These are phyloP conservation scores for Prunus yedoensis DNA, from an alignment of 331 rosid genomes.

Conservation along the genomic window DNA sequence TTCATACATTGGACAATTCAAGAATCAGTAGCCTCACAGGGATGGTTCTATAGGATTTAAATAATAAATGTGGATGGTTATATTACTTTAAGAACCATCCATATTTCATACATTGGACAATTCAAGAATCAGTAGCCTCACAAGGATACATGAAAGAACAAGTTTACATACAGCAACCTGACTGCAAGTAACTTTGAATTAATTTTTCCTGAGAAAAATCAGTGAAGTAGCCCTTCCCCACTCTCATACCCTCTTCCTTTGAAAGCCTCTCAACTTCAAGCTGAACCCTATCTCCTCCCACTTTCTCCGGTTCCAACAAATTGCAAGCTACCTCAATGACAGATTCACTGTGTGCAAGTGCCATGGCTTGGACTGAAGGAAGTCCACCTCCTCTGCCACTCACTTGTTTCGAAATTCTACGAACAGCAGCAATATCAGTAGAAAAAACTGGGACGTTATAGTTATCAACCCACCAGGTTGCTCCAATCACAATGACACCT, in stretches of 20 bases:
- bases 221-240: constrained; percentile 76
- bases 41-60: too few relatives aligned
- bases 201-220: constrained; percentile 68
- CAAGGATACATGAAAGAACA: background rate
- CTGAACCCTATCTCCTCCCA: constrained; percentile 70
- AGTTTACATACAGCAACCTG: constrained; percentile 12
- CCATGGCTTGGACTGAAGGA: constrained; percentile 85
- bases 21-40: too few relatives aligned
- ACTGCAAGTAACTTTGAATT: constrained; percentile 46
- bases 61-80: too few relatives aligned
- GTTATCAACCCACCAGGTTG: constrained; percentile 86
- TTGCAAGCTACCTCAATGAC: constrained; percentile 87
- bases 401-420: constrained; percentile 58
- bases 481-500: constrained; percentile 77
- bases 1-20: too few relatives aligned
- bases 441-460: constrained; percentile 70
- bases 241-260: constrained; percentile 58
- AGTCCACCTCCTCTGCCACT: constrained; percentile 89
- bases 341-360: constrained; percentile 65
- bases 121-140: background rate
- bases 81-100: background rate
- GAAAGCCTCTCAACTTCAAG: constrained; percentile 70
- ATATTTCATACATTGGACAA: background rate
- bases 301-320: constrained; percentile 69
- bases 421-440: constrained; percentile 41